Conservation (phyloP, 2,329 filamentous ascomycete species). For the Fusarium sulawesiense region DNA sequence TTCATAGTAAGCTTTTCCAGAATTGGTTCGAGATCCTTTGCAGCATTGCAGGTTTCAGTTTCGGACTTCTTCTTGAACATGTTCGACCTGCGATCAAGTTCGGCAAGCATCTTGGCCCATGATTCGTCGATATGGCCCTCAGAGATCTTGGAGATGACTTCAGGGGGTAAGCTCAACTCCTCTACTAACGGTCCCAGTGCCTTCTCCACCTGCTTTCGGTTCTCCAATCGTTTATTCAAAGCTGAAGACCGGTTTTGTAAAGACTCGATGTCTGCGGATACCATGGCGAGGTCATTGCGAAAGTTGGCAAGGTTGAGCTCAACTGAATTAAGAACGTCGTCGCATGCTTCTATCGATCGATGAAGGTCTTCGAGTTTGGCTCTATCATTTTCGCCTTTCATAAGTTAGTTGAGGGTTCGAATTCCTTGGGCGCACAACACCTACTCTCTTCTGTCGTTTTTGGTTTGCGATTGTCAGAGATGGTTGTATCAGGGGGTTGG, state of each 20-base stretch:
- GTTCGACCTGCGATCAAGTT: constrained; percentile 82
- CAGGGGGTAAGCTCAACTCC: constrained; percentile 88
- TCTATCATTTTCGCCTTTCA: constrained; percentile 79
- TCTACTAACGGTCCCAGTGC: constrained; percentile 89
- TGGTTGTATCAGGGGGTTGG: constrained; percentile 37
- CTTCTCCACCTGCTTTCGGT: constrained; percentile 89
- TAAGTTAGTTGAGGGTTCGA: neutral
- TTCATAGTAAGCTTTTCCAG: constrained; percentile 86
- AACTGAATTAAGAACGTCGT: constrained; percentile 92
- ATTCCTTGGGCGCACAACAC: constrained; percentile 42
- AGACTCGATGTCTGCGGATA: constrained; percentile 95
- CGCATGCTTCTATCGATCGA: constrained; percentile 87
- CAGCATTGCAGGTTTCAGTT: constrained; percentile 75
- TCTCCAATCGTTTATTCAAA: constrained; percentile 86
- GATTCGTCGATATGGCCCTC: constrained; percentile 90
- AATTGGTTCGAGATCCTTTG: constrained; percentile 85
- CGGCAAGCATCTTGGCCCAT: constrained; percentile 85
- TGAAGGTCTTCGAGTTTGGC: constrained; percentile 91
- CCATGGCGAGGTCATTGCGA: constrained; percentile 88
- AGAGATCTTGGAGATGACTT: constrained; percentile 83
- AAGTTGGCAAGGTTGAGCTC: constrained; percentile 93
- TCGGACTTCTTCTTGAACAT: constrained; percentile 76
- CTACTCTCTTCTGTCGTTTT: constrained; percentile 80
- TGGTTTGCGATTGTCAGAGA: constrained; percentile 56
- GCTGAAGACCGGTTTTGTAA: constrained; percentile 87